Base-by-base conservation (phyloP, 2,329 filamentous ascomycete species). In the Ceratocystis destructans region DNA sequence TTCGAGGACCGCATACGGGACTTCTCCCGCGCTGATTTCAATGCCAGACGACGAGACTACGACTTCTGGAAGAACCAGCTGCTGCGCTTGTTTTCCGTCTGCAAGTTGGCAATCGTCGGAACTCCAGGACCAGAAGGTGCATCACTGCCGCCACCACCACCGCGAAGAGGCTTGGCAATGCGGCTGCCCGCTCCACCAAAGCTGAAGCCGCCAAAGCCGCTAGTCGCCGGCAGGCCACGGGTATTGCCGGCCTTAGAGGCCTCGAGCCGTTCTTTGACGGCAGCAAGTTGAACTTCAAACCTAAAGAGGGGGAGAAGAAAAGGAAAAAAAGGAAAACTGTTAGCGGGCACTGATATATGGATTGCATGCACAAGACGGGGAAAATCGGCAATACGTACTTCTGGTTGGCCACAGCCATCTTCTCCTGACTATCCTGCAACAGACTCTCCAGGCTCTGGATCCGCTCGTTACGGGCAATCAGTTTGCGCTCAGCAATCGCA, bases 201-300 rank as follows among this genome's bases (percentile, higher is more conserved):
- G 77, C 82, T 90, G 75, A 95, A 93, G 72, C 84, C 85, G 62
- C 82, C 84, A 69, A 81, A 76, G 69, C 77, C 77, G 66, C 82
- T 80, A 6, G 83, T 80, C 61, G 85, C 83, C 70, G 84, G 84
- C 66, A 96, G 84, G 65, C 90, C 91, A 70, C 91, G 87, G 10
- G 92, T 96, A 70, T 89, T 94, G 72, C 92, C 90, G 62, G 87
- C 85, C 78, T 97, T 99, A 75, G 92, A 94, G 64, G 90, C 89
- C 78, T 99, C 94, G 70, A 99, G 87, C 69, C 94, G 89, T 76
- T 99, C 94, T 81, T 97, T 99, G 77, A 99, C 94, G 64, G 92
- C 91, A 55, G 91, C 89, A 74, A 99, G 89, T 78, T 99, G 94
- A 46, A 90, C 87, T 80, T 99, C 94, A 80, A 99, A 99, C 76